Base-by-base conservation (phyloP, 345 rosid genomes). In the Eucalyptus paniculata region DNA sequence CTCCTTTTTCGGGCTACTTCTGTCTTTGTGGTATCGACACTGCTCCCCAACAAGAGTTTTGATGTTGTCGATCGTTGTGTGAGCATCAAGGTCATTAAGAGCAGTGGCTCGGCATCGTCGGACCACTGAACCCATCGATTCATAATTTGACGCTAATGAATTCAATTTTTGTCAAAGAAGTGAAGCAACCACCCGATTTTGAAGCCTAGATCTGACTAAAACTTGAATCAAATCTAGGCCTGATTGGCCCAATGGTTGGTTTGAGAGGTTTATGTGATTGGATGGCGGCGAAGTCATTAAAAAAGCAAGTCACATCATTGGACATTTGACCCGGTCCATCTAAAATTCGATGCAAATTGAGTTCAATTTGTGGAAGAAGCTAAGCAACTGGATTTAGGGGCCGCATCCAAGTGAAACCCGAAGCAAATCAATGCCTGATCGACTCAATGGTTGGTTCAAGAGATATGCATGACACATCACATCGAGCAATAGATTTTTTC, bases 311-410 rank as follows among this genome's bases (percentile, higher is more conserved):
- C 23, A 32, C 4, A 3, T 16, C 2, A 1, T 67, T 11, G 6
- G 7, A 8, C 42, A 32, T 32, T 67, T 17, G 42, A 67, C 13
- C 6, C 0, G 12, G 1, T 67, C 6, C 0, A 21, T 67, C 23
- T 1, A 8, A 32, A 67, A 17, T 8, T 32, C 0, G 4, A 67
- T 1, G 3, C 1, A 4, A 67, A 60, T 3, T 7, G 40, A n/a
- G 37, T 65, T 65, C 9, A 2, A n/a, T 65, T 65, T 65, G 37
- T 65, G 3, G 3, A 65, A 65, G 40, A n/a, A 65, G 37, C 37
- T 0, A 16, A n/a, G 37, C 19, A n/a, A 65, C 6, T 4, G 0
- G 21, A 65, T 15, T 4, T 8, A 8, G 30, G 17, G 18, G 42
- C 12, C 2, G 12, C 6, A 26, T 58, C 24, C 1, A 5, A 34